Conservation (phyloP, 140 eudicot species). For the Flaveria floridana region DNA sequence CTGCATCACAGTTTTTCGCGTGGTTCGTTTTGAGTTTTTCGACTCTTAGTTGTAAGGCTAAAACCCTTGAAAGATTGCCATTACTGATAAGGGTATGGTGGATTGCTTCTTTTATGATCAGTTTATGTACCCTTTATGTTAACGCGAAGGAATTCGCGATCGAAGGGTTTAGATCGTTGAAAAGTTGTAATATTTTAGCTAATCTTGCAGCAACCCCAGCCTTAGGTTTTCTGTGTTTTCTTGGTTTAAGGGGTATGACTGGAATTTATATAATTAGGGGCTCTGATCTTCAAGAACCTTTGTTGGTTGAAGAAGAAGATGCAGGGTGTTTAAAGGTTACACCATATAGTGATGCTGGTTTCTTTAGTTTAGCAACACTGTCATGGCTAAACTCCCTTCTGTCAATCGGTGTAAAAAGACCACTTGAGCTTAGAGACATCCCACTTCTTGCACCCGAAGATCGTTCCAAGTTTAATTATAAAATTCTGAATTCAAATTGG, state of each 20-base stretch:
- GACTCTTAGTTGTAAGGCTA: conserved; percentile 50
- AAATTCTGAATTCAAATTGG: conserved; percentile 66
- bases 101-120: conserved; percentile 52
- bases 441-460: conserved; percentile 87
- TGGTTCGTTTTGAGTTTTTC: conserved; percentile 72
- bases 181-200: conserved; percentile 55
- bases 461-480: conserved; percentile 72
- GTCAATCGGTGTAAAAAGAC: conserved; percentile 72
- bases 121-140: conserved; percentile 53
- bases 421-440: conserved; percentile 81
- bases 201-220: conserved; percentile 58
- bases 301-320: conserved; percentile 65
- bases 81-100: conserved; percentile 75
- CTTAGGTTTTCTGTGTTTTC: conserved; percentile 60
- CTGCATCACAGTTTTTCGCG: conserved; percentile 62
- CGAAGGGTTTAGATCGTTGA: conserved; percentile 51
- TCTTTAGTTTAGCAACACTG: conserved; percentile 73
- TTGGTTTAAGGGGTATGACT: conserved; percentile 63
- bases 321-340: conserved; percentile 83
- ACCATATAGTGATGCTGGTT: conserved; percentile 71
- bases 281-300: conserved; percentile 75
- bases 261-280: conserved; percentile 55
- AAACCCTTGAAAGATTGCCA: conserved; percentile 56
- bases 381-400: conserved; percentile 85
- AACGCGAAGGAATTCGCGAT: conserved; percentile 49